These are phyloP conservation scores for Diaporthe velutina DNA, from an alignment of 2,329 filamentous ascomycete genomes.

Conservation along the genomic window DNA sequence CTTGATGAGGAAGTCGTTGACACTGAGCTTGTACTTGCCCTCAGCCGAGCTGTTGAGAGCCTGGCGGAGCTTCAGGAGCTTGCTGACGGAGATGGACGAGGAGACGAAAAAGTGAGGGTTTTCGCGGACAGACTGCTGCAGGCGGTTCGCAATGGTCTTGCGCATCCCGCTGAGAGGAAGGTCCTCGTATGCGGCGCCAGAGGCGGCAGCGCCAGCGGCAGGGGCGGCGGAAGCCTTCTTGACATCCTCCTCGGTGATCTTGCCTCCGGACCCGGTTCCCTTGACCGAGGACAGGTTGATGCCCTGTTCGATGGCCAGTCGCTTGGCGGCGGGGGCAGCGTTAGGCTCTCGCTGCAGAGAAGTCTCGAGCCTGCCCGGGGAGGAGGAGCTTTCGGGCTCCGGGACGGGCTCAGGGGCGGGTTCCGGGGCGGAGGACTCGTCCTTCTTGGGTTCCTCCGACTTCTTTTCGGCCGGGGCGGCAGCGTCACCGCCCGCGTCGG, in stretches of 20 bases:
- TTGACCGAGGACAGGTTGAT: conserved; percentile 83
- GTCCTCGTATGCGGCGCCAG: conserved; percentile 83
- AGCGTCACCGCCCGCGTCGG: conserved; percentile 89
- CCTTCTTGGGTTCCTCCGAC: conserved; percentile 72
- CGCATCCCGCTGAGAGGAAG: conserved; percentile 91
- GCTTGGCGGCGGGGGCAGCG: conserved; percentile 80
- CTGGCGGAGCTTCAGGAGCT: conserved; percentile 95
- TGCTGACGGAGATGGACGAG: conserved; percentile 89
- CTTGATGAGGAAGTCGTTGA: conserved; percentile 99
- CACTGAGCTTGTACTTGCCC: conserved; percentile 98
- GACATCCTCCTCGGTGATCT: conserved; percentile 92
- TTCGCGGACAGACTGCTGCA: conserved; percentile 88
- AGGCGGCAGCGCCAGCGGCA: conserved; percentile 61
- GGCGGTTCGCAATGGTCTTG: conserved; percentile 94
- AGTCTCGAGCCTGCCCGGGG: conserved; percentile 83
- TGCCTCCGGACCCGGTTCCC: conserved; percentile 86
- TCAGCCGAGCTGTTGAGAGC: conserved; percentile 90
- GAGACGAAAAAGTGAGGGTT: conserved; percentile 99
- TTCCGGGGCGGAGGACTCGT: conserved; percentile 68
- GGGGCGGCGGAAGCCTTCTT: conserved; percentile 80
- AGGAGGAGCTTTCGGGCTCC: conserved; percentile 76
- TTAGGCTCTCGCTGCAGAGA: conserved; percentile 85
- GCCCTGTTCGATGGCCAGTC: conserved; percentile 87
- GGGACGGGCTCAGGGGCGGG: conserved; percentile 65
- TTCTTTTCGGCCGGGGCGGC: conserved; percentile 73